Evolutionary conservation across 768 basidiomycete genomes (phyloP), one percentile per base, ranked within the genome.

Genomic region (Dacryopinax spathularia): DNA sequence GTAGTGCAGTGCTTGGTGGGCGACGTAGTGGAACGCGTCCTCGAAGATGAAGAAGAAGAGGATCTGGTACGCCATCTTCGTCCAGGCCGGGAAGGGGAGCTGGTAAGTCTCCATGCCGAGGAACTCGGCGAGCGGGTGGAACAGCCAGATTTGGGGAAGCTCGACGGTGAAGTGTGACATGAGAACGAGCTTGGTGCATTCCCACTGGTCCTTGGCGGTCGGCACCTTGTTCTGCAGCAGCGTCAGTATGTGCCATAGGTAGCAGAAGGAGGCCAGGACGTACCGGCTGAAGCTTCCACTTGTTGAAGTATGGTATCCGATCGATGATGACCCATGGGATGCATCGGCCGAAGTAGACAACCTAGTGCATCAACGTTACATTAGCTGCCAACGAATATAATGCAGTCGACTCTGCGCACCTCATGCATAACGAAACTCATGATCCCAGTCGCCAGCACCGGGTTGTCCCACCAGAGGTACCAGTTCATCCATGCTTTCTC

Each of bases 321-420:
- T 99, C 96, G 72, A 97, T 86, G 75, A 96, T 88, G 69, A 97
- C 87, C 91, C 92, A 96, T 0, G 94, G 96, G 18, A 98, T 74
- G 67, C 87, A 86, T 25, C 96, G 88, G 36, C 95, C 96, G 71
- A 99, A 99, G 77, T 99, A 99, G 9, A 97, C 91, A 70, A 92
- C 75, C 94, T 96, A 66, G 34, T 1, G 20, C 1, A 27, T 34
- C 33, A 48, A 25, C 60, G 31, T 63, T 18, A 33, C 34, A 12
- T 29, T 13, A 25, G 35, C 31, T 41, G 68, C 20, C 35, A 22
- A 66, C 6, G 34, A 48, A 27, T 35, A 10, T 41, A 56, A 13
- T 35, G 15, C 36, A 20, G 34, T 0, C 27, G 31, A 22, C 3
- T 35, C 7, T 15, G 72, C 88, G 62, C 61, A 95, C 92, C 81